Conservation (phyloP, 345 rosid genomes). For the Brassica incana region DNA sequence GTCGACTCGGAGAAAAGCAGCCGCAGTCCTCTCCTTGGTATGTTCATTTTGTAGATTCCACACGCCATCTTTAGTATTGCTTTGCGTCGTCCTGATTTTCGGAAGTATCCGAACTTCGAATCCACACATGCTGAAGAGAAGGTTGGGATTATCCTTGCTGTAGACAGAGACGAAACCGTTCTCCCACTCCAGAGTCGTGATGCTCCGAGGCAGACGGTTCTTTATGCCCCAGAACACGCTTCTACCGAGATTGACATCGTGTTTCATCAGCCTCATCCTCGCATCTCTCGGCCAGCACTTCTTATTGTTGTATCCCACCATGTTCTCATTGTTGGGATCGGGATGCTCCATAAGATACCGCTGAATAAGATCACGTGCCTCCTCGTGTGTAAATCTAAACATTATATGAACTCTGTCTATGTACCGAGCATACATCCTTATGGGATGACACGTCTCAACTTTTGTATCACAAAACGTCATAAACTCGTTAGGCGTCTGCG, state of each 20-base stretch:
- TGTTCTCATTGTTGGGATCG: constrained; percentile 98
- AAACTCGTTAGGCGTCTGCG: constrained; percentile 96
- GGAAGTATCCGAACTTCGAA: constrained; percentile 97
- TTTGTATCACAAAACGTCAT: constrained; percentile 97
- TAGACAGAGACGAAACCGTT: constrained; percentile 96
- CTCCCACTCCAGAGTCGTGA: constrained; percentile 99
- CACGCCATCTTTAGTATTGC: constrained; percentile 95
- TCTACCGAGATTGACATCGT: constrained; percentile 98
- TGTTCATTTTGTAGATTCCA: constrained; percentile 99
- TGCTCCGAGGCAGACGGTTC: constrained; percentile 96
- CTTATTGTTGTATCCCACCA: constrained; percentile 99
- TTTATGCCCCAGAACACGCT: constrained; percentile 99
- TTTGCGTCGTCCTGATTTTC: constrained; percentile 95
- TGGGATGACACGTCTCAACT: constrained; percentile 97
- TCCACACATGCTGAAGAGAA: constrained; percentile 99
- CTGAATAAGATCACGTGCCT: constrained; percentile 98
- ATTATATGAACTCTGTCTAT: constrained; percentile 93
- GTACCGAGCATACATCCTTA: constrained; percentile 89
- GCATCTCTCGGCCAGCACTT: constrained; percentile 99
- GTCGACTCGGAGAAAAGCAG: constrained; percentile 92
- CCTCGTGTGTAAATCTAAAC: constrained; percentile 96
- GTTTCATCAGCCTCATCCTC: constrained; percentile 99
- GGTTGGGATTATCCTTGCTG: constrained; percentile 98
- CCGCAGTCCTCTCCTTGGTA: constrained; percentile 97
- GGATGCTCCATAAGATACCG: constrained; percentile 99